Evolutionary conservation across 2,329 filamentous ascomycete species (phyloP), one percentile per base, ranked within the genome.

Genomic region (Uncinocarpus reesii): DNA sequence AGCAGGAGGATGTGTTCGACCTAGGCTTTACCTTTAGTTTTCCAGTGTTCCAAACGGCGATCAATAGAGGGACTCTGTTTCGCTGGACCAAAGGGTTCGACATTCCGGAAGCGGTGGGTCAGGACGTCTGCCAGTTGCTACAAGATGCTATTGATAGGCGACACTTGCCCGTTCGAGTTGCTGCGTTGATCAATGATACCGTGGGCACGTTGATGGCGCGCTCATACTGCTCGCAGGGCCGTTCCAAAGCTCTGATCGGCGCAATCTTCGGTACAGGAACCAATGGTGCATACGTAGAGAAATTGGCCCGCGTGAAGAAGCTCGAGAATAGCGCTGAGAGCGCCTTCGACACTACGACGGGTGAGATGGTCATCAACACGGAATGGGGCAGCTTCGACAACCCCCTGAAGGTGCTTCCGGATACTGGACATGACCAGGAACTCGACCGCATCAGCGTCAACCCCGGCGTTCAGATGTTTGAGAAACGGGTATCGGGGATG

Each of bases 341-440:
- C 37, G 60, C 71, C 34, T 92, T 84, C 57, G 87, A 95, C 66
- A 74, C 73, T 42, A 80, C 80, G 7, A 93, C 89, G 0, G 88
- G 89, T 45, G 80, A 93, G 58, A 98, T 98, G 92, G 87, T 98
- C 50, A 78, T 98, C 69, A 98, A 98, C 70, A 90, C 86, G 0
- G 92, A 98, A 70, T 98, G 92, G 92, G 92, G 92, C 53, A 94
- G 87, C 49, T 98, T 98, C 61, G 92, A 98, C 69, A 96, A 96
- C 70, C 79, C 84, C 58, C 79, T 96, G 55, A 86, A 83, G 57
- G 84, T 94, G 16, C 75, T 98, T 34, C 92, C 90, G 38, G 83
- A 81, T 59, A 96, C 90, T 0, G 71, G 79, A 0, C 96, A 87
- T 70, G 92, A 98, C 63, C 70, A 74, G 42, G 76, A 80, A 49